These are phyloP conservation scores for Dacryopinax spathularia DNA, from an alignment of 768 basidiomycete species.

Conservation along the genomic window DNA sequence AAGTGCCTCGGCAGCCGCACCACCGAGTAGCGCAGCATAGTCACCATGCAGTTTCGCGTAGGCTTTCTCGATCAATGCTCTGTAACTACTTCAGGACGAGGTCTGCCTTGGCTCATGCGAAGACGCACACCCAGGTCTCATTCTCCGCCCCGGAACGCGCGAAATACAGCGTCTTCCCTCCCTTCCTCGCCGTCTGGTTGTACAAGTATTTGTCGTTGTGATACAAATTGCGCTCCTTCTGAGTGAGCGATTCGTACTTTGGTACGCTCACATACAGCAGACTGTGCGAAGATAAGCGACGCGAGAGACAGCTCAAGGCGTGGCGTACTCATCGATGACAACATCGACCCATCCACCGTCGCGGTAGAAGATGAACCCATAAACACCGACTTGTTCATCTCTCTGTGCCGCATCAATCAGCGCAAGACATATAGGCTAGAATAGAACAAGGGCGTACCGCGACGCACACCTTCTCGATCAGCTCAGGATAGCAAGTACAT, in stretches of 20 bases:
- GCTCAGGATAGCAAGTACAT: conserved; percentile 29
- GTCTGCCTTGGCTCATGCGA: not conserved
- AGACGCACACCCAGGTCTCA: conserved; percentile 38
- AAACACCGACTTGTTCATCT: conserved; percentile 33
- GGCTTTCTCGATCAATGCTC: conserved; percentile 40
- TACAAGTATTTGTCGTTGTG: conserved; percentile 38
- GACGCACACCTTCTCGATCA: conserved; percentile 42
- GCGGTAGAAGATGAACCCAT: conserved; percentile 45
- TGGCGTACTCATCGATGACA: conserved; percentile 42
- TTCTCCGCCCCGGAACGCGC: conserved; percentile 30
- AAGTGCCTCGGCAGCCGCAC: conserved; percentile 35
- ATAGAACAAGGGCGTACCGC: conserved; percentile 20
- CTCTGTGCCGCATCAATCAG: not conserved
- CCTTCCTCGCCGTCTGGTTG: conserved; percentile 32
- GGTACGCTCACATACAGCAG: conserved; percentile 37
- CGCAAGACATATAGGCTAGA: not conserved
- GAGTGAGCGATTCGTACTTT: conserved; percentile 37
- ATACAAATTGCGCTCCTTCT: conserved; percentile 32
- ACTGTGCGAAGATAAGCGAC: conserved; percentile 20
- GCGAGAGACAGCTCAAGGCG: not conserved
- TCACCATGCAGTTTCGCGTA: conserved; percentile 45
- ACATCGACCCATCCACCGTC: conserved; percentile 39
- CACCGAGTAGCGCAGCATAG: conserved; percentile 32
- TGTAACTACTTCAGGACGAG: not conserved
- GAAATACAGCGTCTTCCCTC: conserved; percentile 37